Evolutionary conservation across 2,329 filamentous ascomycete genomes (phyloP), one percentile per base, ranked within the genome.

Genomic region (Ophiostoma australiae): DNA sequence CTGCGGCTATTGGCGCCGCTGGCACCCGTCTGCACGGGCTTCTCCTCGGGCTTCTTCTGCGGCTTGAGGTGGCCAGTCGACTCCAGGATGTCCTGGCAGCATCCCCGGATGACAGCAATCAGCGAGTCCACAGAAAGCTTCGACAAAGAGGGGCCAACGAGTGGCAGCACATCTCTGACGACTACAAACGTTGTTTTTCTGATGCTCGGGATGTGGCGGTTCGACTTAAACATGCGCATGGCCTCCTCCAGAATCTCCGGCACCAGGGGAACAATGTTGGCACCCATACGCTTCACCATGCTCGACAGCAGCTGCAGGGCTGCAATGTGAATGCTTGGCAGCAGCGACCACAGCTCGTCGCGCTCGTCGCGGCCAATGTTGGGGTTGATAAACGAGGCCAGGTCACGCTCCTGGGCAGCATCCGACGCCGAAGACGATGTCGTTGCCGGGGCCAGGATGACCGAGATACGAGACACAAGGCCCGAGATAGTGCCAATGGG

Each of bases 331-430:
- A 97, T 86, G 11, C 86, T 83, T 4, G 94, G 91, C 13, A 97
- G 83, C 23, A 87, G 83, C 67, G 85, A 82, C 87, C 91, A 94
- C 3, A 97, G 84, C 65, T 89, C 87, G 70, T 97, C 92, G 73
- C 90, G 90, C 79, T 97, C 94, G 68, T 96, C 91, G 73, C 90
- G 87, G 41, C 89, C 85, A 73, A 95, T 87, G 73, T 92, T 90
- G 8, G 89, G 84, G 75, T 93, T 94, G 72, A 89, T 83, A 72
- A 89, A 86, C n/a, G 87, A 80, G 1, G 81, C 83, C n/a, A 31
- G 11, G 72, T 85, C 81, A 74, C 81, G 81, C 27, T 78, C 79
- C 74, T 68, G 80, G 7, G 31, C 37, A 13, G 67, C 75, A 76
- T 83, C 37, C 39, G 71, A 74, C 86, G 37, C n/a, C 31, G 67